Conservation (phyloP, 495 filamentous ascomycete genomes). For the Podospora didyma region DNA sequence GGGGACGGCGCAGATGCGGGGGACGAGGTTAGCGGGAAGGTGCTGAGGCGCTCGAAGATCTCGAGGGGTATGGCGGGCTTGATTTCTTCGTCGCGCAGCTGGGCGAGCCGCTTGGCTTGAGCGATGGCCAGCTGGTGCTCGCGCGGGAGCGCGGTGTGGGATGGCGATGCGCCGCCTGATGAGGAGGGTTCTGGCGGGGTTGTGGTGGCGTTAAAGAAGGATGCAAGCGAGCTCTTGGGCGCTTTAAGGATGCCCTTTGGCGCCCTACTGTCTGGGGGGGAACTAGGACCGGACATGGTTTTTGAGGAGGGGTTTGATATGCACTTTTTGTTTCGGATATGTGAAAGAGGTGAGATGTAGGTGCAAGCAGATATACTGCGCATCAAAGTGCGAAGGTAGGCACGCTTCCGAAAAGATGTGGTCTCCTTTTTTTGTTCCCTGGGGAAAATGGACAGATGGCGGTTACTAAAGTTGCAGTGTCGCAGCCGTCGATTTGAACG, state of each 20-base stretch:
- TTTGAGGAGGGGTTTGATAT: neutral
- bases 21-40: conserved; percentile 57
- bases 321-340: neutral
- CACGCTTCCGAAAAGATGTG: too few relatives aligned
- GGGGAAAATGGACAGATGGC: too few relatives aligned
- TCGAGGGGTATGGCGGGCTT: conserved; percentile 48
- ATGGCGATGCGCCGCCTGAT: neutral
- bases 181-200: conserved; percentile 1
- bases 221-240: conserved; percentile 26
- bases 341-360: neutral
- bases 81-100: conserved; percentile 58
- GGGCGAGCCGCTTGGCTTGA: conserved; percentile 75
- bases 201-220: neutral
- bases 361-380: neutral
- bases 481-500: too few relatives aligned
- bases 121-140: conserved; percentile 51
- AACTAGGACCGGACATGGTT: neutral
- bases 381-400: too few relatives aligned
- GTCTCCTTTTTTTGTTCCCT: too few relatives aligned
- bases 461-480: too few relatives aligned
- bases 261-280: neutral
- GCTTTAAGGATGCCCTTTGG: conserved; percentile 59
- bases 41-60: conserved; percentile 63
- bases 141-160: neutral
- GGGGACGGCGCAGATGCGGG: conserved; percentile 48